phyloP scores from a whole-genome alignment of 768 basidiomycete species.

The Lepiota venenata region DNA sequence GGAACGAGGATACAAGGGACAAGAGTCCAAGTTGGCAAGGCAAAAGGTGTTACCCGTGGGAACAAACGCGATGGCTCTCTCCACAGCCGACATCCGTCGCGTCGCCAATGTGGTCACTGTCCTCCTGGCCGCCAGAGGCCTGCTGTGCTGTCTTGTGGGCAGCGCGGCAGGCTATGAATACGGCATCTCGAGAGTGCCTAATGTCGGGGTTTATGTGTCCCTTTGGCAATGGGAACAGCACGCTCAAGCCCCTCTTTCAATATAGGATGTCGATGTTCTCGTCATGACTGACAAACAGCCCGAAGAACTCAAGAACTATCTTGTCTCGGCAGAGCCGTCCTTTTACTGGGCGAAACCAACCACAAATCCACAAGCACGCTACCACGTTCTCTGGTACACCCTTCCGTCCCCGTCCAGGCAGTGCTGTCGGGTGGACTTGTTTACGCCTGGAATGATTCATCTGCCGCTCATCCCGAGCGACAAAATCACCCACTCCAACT shows the following conservation, averaged over 20 bases:
- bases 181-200: constrained; percentile 10
- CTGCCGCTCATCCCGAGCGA: constrained; percentile 14
- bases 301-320: constrained; percentile 10
- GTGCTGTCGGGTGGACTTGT: constrained; percentile 17
- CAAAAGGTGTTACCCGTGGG: constrained; percentile 9
- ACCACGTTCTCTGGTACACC: constrained; percentile 14
- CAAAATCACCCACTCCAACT: constrained; percentile 1
- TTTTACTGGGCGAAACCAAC: constrained; percentile 12
- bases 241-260: not conserved
- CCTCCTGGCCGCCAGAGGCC: constrained; percentile 2
- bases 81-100: constrained; percentile 5
- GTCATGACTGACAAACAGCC: constrained; percentile 10
- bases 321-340: not conserved
- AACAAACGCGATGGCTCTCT: not conserved
- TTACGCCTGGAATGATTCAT: constrained; percentile 18
- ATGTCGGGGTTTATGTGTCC: not conserved
- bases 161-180: constrained; percentile 10
- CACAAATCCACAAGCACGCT: constrained; percentile 10
- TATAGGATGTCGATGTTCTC: constrained; percentile 18
- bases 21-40: not conserved
- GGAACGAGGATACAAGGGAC: not conserved
- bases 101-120: not conserved
- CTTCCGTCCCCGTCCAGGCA: constrained; percentile 1
- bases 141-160: constrained; percentile 12
- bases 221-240: not conserved